These are phyloP conservation scores for Capsicum baccatum DNA, from an alignment of 257 asterid genomes.

Conservation along the genomic window DNA sequence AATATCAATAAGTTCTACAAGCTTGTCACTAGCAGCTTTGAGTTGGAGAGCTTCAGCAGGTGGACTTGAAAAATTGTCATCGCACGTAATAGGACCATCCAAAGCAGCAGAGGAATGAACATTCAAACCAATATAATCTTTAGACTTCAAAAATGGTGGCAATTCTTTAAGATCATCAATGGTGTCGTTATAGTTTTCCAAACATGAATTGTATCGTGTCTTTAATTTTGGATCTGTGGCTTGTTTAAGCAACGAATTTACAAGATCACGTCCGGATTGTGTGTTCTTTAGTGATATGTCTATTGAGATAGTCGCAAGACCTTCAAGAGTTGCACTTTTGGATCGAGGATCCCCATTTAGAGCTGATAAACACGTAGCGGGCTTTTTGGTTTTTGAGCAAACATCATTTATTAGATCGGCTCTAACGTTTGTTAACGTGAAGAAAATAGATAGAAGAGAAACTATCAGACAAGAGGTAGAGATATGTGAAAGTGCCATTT, in stretches of 20 bases:
- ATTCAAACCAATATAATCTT: not conserved
- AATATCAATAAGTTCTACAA: not conserved
- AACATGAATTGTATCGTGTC: conserved; percentile 31
- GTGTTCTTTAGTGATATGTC: not conserved
- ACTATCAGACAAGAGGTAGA: not conserved
- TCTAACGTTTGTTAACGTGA: not conserved
- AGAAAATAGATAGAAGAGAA: not conserved
- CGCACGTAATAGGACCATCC: conserved; percentile 7
- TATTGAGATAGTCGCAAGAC: conserved; percentile 30
- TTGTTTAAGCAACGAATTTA: not conserved
- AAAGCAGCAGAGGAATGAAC: conserved; percentile 15
- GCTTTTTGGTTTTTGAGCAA: conserved; percentile 31
- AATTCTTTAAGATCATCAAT: conserved; percentile 18
- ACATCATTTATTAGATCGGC: conserved; percentile 42
- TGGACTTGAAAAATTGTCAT: not conserved
- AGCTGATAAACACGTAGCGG: conserved; percentile 26
- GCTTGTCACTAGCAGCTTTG: conserved; percentile 18
- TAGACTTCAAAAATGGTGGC: not conserved
- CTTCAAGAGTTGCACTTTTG: conserved; percentile 21
- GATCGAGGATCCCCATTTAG: conserved; percentile 39
- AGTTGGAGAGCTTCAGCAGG: not conserved
- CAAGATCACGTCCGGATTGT: not conserved
- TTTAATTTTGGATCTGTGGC: conserved; percentile 2
- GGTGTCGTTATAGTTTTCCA: conserved; percentile 34
- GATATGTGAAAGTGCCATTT: not conserved